Base-by-base conservation (phyloP, 1,139 yeast genomes). In the Diutina siamensis region DNA sequence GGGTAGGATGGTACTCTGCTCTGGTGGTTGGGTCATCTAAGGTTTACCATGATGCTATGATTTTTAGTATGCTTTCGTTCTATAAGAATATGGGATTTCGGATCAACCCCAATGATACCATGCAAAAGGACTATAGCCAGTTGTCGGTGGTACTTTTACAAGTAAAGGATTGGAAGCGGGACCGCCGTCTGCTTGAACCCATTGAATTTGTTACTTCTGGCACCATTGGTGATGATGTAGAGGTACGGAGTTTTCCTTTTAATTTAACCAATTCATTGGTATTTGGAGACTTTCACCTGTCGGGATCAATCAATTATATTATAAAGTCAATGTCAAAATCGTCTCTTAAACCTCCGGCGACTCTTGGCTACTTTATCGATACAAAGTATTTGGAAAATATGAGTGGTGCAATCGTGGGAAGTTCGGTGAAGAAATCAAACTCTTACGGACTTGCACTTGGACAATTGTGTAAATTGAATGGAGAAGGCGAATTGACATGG, bases 381-480 rank as follows among this genome's bases (percentile, higher is more conserved):
- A 17, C 28, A 13, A 38, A 38, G 15, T 38, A 15, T 27, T 17
- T 38, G 19, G 42, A 38, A 17, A 38, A 38, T 18, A 38, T 25
- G 32, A 38, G 20, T 38, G 42, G 42, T 15, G 42, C 42, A 12
- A 18, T 17, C 15, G 21, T 38, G 10, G 7, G 8, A 7, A 25
- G 7, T 25, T n/a, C 32, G 8, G 13, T n/a, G 12, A 19, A 38
- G 20, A 5, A 19, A 5, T 18, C 10, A n/a, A 9, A 3, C 3
- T 38, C 42, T 4, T 25, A 38, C 15, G 42, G 42, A 13, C 21
- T 38, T 9, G 32, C 22, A 4, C 15, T 38, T 10, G 42, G 42
- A 7, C 42, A 25, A 17, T 25, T 38, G 21, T 38, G 42, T 38
- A 38, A 38, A n/a, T 31, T 25, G 10, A 38, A 38, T 15, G 42